Conservation (phyloP, 2,329 filamentous ascomycete species). For the Aureobasidium sp. region DNA sequence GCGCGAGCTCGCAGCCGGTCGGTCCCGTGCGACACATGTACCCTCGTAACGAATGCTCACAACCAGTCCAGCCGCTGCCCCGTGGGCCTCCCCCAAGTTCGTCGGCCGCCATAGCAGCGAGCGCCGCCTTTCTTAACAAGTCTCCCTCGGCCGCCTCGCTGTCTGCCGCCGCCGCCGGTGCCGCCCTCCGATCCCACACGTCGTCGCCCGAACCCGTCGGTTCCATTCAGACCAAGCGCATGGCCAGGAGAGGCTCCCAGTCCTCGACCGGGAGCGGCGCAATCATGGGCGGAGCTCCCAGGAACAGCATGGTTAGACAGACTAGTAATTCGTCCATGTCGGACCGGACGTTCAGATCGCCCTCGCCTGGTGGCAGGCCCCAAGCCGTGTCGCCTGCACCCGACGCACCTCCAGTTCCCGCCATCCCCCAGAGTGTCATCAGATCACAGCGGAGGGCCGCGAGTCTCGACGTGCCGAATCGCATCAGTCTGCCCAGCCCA, state of each 20-base stretch:
- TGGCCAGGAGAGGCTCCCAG: conserved; percentile 60
- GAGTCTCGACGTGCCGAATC: conserved; percentile 43
- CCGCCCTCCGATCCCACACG: conserved; percentile 70
- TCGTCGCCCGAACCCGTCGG: conserved; percentile 70
- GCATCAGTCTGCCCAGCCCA: conserved; percentile 37
- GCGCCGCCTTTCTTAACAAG: conserved; percentile 67
- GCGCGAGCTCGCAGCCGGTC: conserved; percentile 23
- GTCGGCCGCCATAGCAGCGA: conserved; percentile 63
- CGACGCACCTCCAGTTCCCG: conserved; percentile 63
- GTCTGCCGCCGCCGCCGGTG: conserved; percentile 77
- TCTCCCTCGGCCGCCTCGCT: conserved; percentile 56
- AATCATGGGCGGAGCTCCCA: conserved; percentile 15
- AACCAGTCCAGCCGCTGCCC: background rate
- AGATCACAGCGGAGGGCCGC: conserved; percentile 33
- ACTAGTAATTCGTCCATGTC: conserved; percentile 76
- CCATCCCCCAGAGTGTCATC: conserved; percentile 41
- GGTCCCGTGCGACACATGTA: conserved; percentile 17
- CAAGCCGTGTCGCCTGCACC: conserved; percentile 19
- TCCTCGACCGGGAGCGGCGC: conserved; percentile 54
- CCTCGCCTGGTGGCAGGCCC: conserved; percentile 47
- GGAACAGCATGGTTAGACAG: conserved; percentile 47
- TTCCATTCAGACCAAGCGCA: conserved; percentile 81
- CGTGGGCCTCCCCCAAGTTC: conserved; percentile 51
- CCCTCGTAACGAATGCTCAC: background rate
- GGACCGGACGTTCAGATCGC: conserved; percentile 75